Base-by-base conservation (phyloP, 495 filamentous ascomycete species). In the Neurospora intermedia region DNA sequence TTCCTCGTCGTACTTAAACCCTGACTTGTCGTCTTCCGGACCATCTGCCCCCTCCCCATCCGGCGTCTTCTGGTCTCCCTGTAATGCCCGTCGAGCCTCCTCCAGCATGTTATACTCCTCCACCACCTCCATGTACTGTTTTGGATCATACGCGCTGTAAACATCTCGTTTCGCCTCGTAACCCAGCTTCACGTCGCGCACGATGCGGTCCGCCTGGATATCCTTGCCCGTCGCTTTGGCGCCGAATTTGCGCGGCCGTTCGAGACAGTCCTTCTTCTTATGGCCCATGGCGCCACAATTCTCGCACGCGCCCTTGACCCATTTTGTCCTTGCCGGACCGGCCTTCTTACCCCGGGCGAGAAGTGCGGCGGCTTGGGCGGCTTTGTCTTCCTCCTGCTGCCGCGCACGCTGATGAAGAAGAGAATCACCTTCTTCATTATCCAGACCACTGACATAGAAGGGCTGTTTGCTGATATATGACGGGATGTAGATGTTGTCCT, bases 101-200 rank as follows among this genome's bases (percentile, higher is more conserved):
- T 98, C 96, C 77, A 97, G 80, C 77, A 94, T 88, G 74, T 96
- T 88, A 80, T 93, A 97, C 76, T 98, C 93, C 42, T 96, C 89
- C 38, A 98, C 89, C 4, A 98, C 94, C 71, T 88, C 85, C 72
- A 87, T 86, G 79, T 97, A 97, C 82, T 98, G 93, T 77, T 87
- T 88, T 3, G 95, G 86, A 81, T 98, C 94, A 82, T 97, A 99
- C 38, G 94, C 94, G 80, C 97, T 97, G 94, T 95, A 99, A 54
- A 95, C 87, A 83, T 99, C 96, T 77, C 96, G 86, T 85, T 99
- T 99, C n/a, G 96, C 96, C 82, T 98, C 96, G 94, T 95, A 99
- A 4, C 94, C 93, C 31, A 97, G 82, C 70, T 92, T 87, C 27
- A 97, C 92, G 72, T 94, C 88, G 78, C 96, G 90, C 48, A 97